Conservation (phyloP, 345 rosid genomes). For the Pseudoturritis turrita region DNA sequence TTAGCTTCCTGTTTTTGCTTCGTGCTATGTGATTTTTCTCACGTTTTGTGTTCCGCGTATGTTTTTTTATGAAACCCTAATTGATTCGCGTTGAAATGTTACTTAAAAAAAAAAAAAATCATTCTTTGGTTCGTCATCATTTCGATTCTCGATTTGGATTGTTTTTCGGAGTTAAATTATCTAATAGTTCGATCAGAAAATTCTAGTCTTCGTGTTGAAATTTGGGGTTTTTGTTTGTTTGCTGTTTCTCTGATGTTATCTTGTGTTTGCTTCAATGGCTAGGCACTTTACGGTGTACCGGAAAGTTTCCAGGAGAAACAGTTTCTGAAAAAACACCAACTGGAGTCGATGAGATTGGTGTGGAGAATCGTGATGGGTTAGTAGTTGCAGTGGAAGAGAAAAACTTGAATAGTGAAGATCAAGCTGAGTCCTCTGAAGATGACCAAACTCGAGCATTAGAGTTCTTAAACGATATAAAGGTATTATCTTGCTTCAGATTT, state of each 20-base stretch:
- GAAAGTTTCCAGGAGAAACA: constrained; percentile 43
- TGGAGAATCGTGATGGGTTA: constrained; percentile 34
- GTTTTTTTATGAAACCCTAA: not conserved
- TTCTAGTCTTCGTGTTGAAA: not conserved
- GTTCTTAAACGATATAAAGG: constrained; percentile 59
- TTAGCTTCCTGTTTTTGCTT: constrained; percentile 20
- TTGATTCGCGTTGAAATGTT: not conserved
- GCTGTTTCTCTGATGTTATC: not conserved
- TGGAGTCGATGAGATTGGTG: constrained; percentile 34
- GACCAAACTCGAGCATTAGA: constrained; percentile 34
- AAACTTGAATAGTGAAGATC: constrained; percentile 21
- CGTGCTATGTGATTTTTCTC: not conserved
- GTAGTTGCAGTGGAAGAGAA: constrained; percentile 31
- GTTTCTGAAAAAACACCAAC: constrained; percentile 43
- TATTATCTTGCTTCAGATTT: not conserved
- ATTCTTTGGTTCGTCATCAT: not conserved
- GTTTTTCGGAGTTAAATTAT: not conserved
- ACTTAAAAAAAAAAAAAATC: no score
- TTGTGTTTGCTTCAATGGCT: not conserved
- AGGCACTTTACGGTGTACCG: constrained; percentile 32
- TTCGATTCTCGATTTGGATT: not conserved
- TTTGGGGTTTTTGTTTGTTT: not conserved
- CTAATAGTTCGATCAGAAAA: not conserved
- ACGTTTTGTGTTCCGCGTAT: not conserved
- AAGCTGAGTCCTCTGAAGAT: constrained; percentile 33